These are phyloP conservation scores for Flaveria robusta DNA, from an alignment of 129 eudicot species.

Conservation along the genomic window DNA sequence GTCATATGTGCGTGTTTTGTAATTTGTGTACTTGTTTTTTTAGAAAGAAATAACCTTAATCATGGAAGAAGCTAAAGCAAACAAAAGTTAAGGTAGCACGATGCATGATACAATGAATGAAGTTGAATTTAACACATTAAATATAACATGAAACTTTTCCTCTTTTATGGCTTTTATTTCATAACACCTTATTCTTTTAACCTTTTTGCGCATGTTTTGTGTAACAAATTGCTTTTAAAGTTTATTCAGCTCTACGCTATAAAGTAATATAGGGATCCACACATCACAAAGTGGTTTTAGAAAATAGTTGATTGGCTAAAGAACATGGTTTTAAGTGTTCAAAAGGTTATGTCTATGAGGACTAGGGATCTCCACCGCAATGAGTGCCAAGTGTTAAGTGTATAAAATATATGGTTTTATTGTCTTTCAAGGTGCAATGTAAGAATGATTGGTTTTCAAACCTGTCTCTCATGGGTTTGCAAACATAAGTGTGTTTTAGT, in stretches of 20 bases:
- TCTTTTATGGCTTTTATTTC: slow-evolving; percentile 18
- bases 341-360: slow-evolving; percentile 10
- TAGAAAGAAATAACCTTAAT: slow-evolving; percentile 13
- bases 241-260: slow-evolving; percentile 18
- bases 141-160: background rate
- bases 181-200: slow-evolving; percentile 3
- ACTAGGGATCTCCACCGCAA: slow-evolving; percentile 10
- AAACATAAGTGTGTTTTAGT: background rate
- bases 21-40: background rate
- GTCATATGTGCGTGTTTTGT: no score
- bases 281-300: slow-evolving; percentile 16
- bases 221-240: slow-evolving; percentile 26
- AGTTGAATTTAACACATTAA: slow-evolving; percentile 4
- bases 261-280: slow-evolving; percentile 29
- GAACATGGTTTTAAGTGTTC: slow-evolving; percentile 28
- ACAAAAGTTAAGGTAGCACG: slow-evolving; percentile 15
- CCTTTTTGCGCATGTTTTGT: slow-evolving; percentile 30
- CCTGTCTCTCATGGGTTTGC: background rate
- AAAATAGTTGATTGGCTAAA: slow-evolving; percentile 21
- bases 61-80: slow-evolving; percentile 13
- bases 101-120: slow-evolving; percentile 35
- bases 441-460: background rate
- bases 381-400: slow-evolving; percentile 2
- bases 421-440: slow-evolving; percentile 16
- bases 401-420: slow-evolving; percentile 21